Conservation (phyloP, 257 asterid genomes). For the Oldenlandia corymbosa region DNA sequence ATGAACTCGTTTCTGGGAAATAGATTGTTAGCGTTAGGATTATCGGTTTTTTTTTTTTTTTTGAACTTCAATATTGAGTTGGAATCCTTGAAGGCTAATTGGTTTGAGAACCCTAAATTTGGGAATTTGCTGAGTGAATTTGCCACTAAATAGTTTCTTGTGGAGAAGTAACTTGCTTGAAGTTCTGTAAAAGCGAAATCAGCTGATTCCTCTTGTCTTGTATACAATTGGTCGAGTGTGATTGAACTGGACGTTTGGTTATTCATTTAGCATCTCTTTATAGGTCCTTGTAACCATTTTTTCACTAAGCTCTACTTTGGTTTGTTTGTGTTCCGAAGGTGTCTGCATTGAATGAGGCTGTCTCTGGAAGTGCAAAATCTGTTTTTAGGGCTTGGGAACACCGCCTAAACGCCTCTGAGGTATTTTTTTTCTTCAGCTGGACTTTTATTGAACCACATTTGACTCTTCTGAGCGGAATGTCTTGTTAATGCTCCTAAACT, state of each 20-base stretch:
- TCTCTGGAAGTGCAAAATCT: slow-evolving; percentile 78
- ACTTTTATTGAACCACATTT: neutral
- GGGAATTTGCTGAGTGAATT: neutral
- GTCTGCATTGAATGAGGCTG: slow-evolving; percentile 86
- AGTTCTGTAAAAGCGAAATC: no score
- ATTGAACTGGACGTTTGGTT: neutral
- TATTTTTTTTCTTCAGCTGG: slow-evolving; percentile 17
- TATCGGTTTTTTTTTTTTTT: neutral
- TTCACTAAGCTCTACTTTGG: neutral
- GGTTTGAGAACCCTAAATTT: slow-evolving; percentile 9
- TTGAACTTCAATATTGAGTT: neutral
- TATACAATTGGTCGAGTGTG: neutral
- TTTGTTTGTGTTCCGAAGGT: slow-evolving; percentile 44
- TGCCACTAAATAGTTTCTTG: no score
- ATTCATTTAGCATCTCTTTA: neutral
- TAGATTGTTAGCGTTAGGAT: neutral
- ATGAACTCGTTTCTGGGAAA: neutral
- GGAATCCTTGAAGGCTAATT: neutral
- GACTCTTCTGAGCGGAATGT: neutral
- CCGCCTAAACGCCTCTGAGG: slow-evolving; percentile 80
- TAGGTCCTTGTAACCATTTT: neutral
- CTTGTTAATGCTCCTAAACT: neutral
- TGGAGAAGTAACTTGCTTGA: neutral
- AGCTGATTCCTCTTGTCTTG: neutral
- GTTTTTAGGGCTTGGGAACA: slow-evolving; percentile 95